Base-by-base conservation (phyloP, 1,139 yeast species). In the Taphrina deformans region DNA sequence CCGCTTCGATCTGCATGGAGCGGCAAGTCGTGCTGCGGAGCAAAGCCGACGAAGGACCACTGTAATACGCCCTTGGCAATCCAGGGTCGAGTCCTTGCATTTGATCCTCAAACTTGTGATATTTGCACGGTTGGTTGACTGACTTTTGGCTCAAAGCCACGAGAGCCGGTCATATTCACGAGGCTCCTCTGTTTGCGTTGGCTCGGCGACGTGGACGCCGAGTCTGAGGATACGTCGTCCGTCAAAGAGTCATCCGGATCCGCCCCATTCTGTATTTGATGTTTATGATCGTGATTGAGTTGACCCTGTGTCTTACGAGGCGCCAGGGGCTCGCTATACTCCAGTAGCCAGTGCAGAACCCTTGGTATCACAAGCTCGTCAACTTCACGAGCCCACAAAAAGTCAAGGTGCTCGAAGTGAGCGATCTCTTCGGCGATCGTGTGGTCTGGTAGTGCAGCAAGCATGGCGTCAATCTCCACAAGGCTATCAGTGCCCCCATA, bases 401-500 rank as follows among this genome's bases (percentile, higher is more conserved):
- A 82, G 73, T 92, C 98, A 67, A 92, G 78, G 76, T 92, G 98
- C 75, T 92, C 98, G 73, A 90, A 85, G 44, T 76, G 78, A 0
- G 76, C 78, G 1, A 88, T 83, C 0, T 86, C 83, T 46, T 78
- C 76, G 0, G 79, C 75, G 5, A 72, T 73, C 0, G 80, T 76
- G 2, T 73, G 73, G 0, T 69, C 69, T 0, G 85, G 85, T 29
- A 88, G 78, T 71, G 86, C 90, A 10, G 74, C 70, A 48, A 79
- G 80, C 88, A 92, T 86, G 10, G 86, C 85, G 23, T 86, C 81
- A 53, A 92, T 89, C 72, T 92, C 96, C 26, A 92, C 96, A 60
- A 92, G 79, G 0, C 96, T 87, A 76, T 92, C 98, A 1, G 77
- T 70, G 65, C 85, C 84, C 9, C 98, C 98, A 73, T 91, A 92